Base-by-base conservation (phyloP, 2,329 filamentous ascomycete species). In the Fusarium gaditjirri region DNA sequence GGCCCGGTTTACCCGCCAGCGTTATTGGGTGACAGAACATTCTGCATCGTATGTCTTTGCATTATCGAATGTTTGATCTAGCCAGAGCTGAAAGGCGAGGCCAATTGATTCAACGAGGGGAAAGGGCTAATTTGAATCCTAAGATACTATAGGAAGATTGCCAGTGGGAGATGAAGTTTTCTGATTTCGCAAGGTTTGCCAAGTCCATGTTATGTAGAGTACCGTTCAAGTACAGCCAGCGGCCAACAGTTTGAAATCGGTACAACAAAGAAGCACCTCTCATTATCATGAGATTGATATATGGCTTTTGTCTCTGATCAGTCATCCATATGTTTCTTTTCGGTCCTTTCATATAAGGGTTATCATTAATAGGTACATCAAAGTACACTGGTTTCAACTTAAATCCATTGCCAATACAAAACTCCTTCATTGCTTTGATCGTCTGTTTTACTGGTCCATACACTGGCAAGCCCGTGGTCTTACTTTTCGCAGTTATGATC, bases 21-120 rank as follows among this genome's bases (percentile, higher is more conserved):
- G 42, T 63, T 66, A 75, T 75, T 75, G 62, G 65, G 64, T 60
- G 39, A 50, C 43, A 56, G 53, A 61, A 52, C 41, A 50, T 39
- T 49, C 56, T 55, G 56, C 41, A 76, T 76, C 57, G 57, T 52
- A 59, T 70, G 54, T 63, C 67, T 64, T 53, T 57, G 29, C 41
- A 43, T 66, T 38, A 50, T 76, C 58, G 57, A 49, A 59, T 67
- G 54, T 63, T 71, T 31, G 44, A 39, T 38, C 43, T 55, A 42
- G 47, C 41, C 50, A 53, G 25, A 33, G 29, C 35, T 49, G 36
- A 44, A 33, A 39, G 44, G 33, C 31, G 23, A 41, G 53, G n/a
- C 46, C 46, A 35, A 27, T 17, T 33, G 38, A 35, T 54, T 13
- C 13, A 29, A 43, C 6, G 39, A 44, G 33, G 16, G n/a, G 23